phyloP scores from a whole-genome alignment of 2,329 filamentous ascomycete genomes.

The Thielaviopsis musarum region DNA sequence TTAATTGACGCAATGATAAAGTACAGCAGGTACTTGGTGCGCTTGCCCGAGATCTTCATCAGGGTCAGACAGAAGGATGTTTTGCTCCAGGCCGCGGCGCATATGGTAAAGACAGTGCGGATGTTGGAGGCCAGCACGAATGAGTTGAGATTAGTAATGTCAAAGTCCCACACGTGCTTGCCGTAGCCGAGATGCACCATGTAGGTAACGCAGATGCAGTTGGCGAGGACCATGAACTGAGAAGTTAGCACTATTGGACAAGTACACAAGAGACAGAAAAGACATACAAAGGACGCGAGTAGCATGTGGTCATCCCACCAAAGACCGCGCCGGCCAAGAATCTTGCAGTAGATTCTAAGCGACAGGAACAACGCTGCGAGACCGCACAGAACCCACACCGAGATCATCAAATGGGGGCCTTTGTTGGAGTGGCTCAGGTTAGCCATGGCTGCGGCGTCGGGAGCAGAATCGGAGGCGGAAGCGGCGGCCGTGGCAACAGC shows the following conservation, averaged over 20 bases:
- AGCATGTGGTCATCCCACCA: too few species aligned
- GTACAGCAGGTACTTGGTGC: neutral
- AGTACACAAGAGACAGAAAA: neutral
- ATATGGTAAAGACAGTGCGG: neutral
- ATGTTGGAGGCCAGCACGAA: neutral
- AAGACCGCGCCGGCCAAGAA: too few species aligned
- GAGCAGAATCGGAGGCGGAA: too few species aligned
- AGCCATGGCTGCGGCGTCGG: too few species aligned
- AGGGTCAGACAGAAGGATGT: neutral
- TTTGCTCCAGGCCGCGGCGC: neutral
- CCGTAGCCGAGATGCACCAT: neutral
- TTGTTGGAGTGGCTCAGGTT: too few species aligned
- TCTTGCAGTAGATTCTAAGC: too few species aligned
- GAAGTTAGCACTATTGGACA: neutral
- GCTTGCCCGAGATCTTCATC: neutral
- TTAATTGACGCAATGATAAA: constrained; percentile 16
- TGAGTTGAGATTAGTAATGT: neutral
- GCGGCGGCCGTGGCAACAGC: neutral
- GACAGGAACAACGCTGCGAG: too few species aligned
- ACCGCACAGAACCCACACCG: too few species aligned
- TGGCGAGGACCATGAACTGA: neutral
- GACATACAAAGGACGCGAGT: neutral
- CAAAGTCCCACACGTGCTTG: neutral
- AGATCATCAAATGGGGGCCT: too few species aligned
- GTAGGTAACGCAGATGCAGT: neutral